Conservation (phyloP, 306 rosid species). For the Begonia loranthoides region DNA sequence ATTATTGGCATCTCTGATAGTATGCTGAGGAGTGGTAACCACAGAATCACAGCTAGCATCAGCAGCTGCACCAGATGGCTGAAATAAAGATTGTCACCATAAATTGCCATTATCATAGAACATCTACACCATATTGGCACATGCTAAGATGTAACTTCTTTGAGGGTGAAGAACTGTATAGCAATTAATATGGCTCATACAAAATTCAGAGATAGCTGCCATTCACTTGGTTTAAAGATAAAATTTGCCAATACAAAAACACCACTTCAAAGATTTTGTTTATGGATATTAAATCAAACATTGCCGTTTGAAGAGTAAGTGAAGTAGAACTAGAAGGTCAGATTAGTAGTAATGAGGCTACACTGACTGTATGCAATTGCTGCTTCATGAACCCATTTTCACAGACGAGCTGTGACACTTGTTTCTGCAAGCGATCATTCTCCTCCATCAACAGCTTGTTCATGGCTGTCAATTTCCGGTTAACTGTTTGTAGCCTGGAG, state of each 20-base stretch:
- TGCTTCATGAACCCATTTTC: slow-evolving; percentile 94
- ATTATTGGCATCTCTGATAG: slow-evolving; percentile 76
- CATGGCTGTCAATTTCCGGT: slow-evolving; percentile 80
- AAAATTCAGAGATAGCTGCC: background rate
- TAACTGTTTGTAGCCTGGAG: slow-evolving; percentile 83
- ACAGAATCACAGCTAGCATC: slow-evolving; percentile 93
- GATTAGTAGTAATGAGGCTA: background rate
- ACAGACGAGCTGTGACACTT: slow-evolving; percentile 84
- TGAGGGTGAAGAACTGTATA: background rate
- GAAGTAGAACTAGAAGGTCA: too few species aligned
- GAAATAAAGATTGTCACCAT: too few species aligned
- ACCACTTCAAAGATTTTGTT: background rate
- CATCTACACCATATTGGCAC: slow-evolving; percentile 26
- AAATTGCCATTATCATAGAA: background rate
- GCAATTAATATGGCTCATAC: too few species aligned
- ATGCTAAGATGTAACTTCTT: background rate
- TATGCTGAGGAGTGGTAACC: slow-evolving; percentile 70
- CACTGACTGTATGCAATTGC: slow-evolving; percentile 80
- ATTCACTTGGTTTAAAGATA: background rate
- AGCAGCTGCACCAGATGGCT: slow-evolving; percentile 46
- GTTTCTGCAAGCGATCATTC: slow-evolving; percentile 95
- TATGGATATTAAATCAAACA: background rate
- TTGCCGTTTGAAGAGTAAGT: background rate
- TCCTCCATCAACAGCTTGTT: slow-evolving; percentile 97
- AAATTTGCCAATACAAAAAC: background rate